Evolutionary conservation across 495 filamentous ascomycete genomes (phyloP).

Genomic region (Lindgomyces ingoldianus): DNA sequence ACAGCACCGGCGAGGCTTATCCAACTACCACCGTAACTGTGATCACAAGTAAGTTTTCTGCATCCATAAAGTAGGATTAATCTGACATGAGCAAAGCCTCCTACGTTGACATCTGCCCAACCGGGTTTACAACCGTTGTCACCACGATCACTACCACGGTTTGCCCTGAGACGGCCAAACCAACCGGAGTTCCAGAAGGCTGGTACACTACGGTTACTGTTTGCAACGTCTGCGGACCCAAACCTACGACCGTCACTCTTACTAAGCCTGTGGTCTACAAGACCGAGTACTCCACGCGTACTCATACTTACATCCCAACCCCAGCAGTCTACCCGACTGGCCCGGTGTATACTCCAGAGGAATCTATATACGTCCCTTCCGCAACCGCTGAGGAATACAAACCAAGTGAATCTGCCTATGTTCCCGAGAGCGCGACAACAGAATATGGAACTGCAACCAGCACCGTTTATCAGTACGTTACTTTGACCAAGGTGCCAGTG

Average conservation of each 20-base stretch:
- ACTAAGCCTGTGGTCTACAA: constrained; percentile 34
- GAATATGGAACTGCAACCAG: background rate
- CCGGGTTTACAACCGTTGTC: constrained; percentile 16
- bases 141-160: constrained; percentile 23
- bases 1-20: background rate
- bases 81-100: background rate
- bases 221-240: constrained; percentile 25
- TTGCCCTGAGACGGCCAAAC: constrained; percentile 10
- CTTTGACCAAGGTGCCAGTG: constrained; percentile 1
- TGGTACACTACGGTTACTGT: constrained; percentile 29
- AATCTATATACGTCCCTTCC: background rate
- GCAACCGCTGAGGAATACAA: background rate
- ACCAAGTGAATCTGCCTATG: background rate
- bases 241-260: constrained; percentile 30
- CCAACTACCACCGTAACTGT: background rate
- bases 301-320: no score
- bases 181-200: constrained; percentile 16
- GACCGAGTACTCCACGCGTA: no score
- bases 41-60: constrained; percentile 15
- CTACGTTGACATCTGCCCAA: constrained; percentile 32
- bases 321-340: background rate
- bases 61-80: background rate
- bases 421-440: background rate
- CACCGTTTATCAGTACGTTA: constrained; percentile 1
- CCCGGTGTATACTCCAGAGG: background rate